phyloP scores from a whole-genome alignment of 2,329 filamentous ascomycete genomes.

The Intubia oerlemansii region DNA sequence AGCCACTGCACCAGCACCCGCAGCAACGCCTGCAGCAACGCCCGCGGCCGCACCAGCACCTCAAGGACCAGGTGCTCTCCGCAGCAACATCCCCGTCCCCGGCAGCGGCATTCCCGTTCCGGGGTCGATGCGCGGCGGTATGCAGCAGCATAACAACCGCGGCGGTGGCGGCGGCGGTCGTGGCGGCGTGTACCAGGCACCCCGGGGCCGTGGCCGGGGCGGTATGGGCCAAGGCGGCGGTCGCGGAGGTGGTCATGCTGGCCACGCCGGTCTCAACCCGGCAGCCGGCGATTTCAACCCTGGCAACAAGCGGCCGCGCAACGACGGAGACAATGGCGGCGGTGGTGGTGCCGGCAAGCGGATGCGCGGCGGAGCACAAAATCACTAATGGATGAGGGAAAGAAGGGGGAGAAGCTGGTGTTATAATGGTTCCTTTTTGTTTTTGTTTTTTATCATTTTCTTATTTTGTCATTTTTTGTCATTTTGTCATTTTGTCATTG shows the following conservation, averaged over 20 bases:
- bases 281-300: constrained; percentile 30
- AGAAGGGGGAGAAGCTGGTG: no score
- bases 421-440: no score
- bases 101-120: constrained; percentile 9
- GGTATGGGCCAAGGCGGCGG: constrained; percentile 8
- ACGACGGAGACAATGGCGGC: constrained; percentile 22
- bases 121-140: constrained; percentile 7
- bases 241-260: constrained; percentile 10
- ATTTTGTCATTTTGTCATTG: neutral
- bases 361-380: constrained; percentile 12
- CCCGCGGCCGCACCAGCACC: constrained; percentile 1
- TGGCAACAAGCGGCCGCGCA: constrained; percentile 31
- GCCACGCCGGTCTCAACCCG: constrained; percentile 22
- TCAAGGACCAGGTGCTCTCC: constrained; percentile 1
- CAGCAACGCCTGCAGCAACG: constrained; percentile 2
- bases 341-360: constrained; percentile 16
- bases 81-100: constrained; percentile 4
- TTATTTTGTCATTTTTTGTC: neutral
- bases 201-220: constrained; percentile 10
- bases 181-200: constrained; percentile 11
- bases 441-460: no score
- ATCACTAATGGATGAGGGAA: no score
- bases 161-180: constrained; percentile 7
- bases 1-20: neutral
- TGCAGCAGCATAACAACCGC: constrained; percentile 4